Conservation (phyloP, 768 basidiomycete genomes). For the Pholiota molesta region DNA sequence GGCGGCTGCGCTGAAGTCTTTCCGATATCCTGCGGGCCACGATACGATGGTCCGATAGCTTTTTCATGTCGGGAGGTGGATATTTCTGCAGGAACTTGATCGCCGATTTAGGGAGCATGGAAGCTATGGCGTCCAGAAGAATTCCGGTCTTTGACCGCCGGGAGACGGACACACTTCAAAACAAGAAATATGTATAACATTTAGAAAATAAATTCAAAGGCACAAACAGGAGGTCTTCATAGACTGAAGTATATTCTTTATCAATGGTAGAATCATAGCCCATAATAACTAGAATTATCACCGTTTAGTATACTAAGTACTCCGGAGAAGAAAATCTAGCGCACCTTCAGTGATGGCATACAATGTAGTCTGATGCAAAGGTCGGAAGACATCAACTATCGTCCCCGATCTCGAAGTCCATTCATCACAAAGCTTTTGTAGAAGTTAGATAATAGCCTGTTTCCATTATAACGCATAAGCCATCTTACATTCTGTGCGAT, state of each 20-base stretch:
- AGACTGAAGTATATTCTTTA: background rate
- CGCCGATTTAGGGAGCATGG: background rate
- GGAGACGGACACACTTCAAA: background rate
- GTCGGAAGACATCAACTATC: background rate
- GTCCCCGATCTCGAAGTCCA: background rate
- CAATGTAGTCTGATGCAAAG: constrained; percentile 6
- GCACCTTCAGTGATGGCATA: constrained; percentile 4
- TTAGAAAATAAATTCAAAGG: background rate
- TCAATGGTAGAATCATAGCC: background rate
- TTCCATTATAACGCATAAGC: too few relatives aligned
- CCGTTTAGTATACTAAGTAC: background rate
- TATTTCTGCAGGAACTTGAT: background rate
- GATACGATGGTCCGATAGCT: background rate
- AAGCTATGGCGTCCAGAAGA: background rate
- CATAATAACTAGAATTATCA: constrained; percentile 5
- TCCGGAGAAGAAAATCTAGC: background rate
- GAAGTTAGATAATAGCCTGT: too few relatives aligned
- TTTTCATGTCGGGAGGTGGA: constrained; percentile 1
- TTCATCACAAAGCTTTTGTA: constrained; percentile 12
- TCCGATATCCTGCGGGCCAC: constrained; percentile 1
- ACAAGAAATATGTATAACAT: background rate
- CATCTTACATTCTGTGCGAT: background rate
- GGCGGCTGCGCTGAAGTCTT: background rate
- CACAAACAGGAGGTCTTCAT: constrained; percentile 6
- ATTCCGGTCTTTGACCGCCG: constrained; percentile 1